phyloP scores from a whole-genome alignment of 345 rosid genomes.

The Euphorbia pulcherrima region DNA sequence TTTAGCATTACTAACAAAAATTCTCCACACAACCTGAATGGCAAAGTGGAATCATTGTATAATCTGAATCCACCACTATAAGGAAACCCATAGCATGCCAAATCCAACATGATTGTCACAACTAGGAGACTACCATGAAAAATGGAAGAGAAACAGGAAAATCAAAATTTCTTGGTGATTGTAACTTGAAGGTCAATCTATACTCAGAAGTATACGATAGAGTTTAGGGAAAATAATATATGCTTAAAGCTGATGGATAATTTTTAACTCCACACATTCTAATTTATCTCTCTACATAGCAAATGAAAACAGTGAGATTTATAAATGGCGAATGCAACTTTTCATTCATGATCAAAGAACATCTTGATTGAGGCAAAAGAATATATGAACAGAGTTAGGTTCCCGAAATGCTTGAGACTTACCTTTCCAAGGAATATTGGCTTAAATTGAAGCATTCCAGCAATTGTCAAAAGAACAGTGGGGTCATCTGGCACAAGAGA shows the following conservation, averaged over 20 bases:
- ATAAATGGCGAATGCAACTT: neutral
- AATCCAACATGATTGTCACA: neutral
- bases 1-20: neutral
- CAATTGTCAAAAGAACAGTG: constrained; percentile 86
- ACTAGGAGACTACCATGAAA: neutral
- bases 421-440: constrained; percentile 94
- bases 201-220: neutral
- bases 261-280: neutral
- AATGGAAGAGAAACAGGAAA: neutral
- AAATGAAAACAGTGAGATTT: neutral
- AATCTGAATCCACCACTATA: neutral
- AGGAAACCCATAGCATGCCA: neutral
- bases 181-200: neutral
- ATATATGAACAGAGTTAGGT: too few relatives aligned
- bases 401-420: constrained; percentile 1
- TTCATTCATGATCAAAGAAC: neutral
- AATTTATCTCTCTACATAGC: neutral
- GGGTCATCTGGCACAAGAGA: constrained; percentile 97
- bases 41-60: neutral
- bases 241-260: neutral
- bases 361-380: neutral
- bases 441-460: constrained; percentile 98
- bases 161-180: neutral
- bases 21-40: neutral
- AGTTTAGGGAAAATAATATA: neutral